Conservation (phyloP, 371 early-diverging fungal genomes). For the Mortierella sp. region DNA sequence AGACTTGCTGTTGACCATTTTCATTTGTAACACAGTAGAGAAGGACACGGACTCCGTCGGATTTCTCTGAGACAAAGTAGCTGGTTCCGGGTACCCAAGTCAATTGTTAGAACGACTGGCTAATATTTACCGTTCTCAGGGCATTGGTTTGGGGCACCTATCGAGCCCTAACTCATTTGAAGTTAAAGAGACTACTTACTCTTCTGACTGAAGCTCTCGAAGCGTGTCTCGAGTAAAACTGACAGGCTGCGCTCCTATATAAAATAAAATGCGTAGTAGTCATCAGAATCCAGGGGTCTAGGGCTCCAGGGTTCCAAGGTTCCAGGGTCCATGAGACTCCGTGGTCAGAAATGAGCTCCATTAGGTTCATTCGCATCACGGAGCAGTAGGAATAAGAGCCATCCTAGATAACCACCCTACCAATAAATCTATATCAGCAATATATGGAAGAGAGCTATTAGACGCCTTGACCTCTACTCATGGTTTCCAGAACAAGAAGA, state of each 20-base stretch:
- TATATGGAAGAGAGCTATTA: too few species aligned
- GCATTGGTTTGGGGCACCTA: neutral
- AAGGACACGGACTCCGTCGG: constrained; percentile 95
- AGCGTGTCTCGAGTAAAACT: constrained; percentile 82
- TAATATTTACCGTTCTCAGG: neutral
- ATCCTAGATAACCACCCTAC: too few species aligned
- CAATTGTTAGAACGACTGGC: neutral
- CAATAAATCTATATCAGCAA: too few species aligned
- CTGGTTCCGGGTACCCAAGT: constrained; percentile 31
- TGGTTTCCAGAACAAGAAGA: too few species aligned
- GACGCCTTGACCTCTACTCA: too few species aligned
- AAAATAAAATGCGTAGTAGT: neutral
- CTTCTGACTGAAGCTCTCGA: constrained; percentile 77
- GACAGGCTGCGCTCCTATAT: constrained; percentile 92
- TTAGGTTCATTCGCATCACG: too few species aligned
- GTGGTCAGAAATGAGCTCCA: too few species aligned
- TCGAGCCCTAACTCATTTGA: neutral
- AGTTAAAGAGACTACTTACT: constrained; percentile 56
- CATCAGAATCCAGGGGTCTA: neutral
- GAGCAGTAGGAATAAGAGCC: too few species aligned
- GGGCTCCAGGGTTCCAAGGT: too few species aligned
- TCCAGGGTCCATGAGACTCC: too few species aligned
- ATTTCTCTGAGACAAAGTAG: constrained; percentile 98
- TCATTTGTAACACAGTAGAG: constrained; percentile 66
- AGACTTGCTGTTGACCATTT: constrained; percentile 65